phyloP scores from a whole-genome alignment of 2,329 filamentous ascomycete species.

The Pseudocercospora vitis region DNA sequence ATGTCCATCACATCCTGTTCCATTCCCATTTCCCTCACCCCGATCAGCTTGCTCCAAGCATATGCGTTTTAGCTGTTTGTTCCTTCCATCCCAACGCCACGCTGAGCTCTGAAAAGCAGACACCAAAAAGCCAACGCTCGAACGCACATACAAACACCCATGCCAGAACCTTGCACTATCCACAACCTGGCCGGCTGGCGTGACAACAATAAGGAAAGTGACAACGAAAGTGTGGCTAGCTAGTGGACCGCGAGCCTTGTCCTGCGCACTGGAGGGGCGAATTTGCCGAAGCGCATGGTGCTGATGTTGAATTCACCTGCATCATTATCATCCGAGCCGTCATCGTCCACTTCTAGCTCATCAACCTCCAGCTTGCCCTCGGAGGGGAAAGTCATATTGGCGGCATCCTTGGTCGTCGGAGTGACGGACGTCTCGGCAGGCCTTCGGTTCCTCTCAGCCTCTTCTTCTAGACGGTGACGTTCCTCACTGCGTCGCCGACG shows the following conservation, averaged over 20 bases:
- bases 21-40: neutral
- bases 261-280: constrained; percentile 1
- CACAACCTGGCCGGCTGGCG: neutral
- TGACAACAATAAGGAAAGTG: neutral
- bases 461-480: constrained; percentile 23
- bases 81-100: constrained; percentile 4
- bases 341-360: constrained; percentile 24
- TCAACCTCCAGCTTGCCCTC: constrained; percentile 25
- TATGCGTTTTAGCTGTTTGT: neutral
- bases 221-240: too few relatives aligned
- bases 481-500: constrained; percentile 29
- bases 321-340: constrained; percentile 14
- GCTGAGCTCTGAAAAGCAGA: neutral
- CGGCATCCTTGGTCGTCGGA: constrained; percentile 5
- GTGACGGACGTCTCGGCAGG: neutral
- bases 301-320: constrained; percentile 18
- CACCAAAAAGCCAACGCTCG: neutral
- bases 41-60: neutral
- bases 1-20: neutral
- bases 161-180: neutral
- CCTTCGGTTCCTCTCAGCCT: constrained; percentile 16
- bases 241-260: neutral
- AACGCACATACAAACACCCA: neutral
- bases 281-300: constrained; percentile 2
- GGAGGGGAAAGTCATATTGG: constrained; percentile 12